These are phyloP conservation scores for Ramichloridium luteum DNA, from an alignment of 2,329 filamentous ascomycete genomes.

Conservation along the genomic window DNA sequence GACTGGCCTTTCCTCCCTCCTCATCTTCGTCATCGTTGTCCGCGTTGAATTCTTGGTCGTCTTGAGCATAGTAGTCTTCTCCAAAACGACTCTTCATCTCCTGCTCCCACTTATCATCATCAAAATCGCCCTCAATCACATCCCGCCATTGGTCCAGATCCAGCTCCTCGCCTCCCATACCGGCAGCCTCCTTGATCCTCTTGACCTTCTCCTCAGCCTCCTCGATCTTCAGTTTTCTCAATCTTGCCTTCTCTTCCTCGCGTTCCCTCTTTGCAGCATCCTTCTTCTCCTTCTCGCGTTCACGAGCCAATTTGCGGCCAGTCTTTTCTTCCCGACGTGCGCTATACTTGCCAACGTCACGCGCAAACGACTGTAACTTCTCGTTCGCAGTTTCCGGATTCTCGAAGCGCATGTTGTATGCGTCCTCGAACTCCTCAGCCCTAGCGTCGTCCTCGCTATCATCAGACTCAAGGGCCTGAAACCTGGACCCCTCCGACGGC, in stretches of 20 bases:
- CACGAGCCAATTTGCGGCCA: conserved; percentile 63
- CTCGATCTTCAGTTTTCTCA: conserved; percentile 80
- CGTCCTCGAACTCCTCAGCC: conserved; percentile 79
- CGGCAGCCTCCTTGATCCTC: conserved; percentile 81
- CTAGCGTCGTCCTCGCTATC: conserved; percentile 63
- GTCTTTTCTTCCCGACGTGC: conserved; percentile 82
- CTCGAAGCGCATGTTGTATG: conserved; percentile 94
- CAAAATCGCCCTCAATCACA: conserved; percentile 78
- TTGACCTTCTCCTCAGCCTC: conserved; percentile 77
- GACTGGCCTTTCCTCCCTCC: conserved; percentile 39
- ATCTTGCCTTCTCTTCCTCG: conserved; percentile 66
- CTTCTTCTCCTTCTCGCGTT: conserved; percentile 63
- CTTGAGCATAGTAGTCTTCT: conserved; percentile 74
- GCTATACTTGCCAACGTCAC: conserved; percentile 72
- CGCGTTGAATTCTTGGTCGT: conserved; percentile 34
- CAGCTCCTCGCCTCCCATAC: conserved; percentile 52
- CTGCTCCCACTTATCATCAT: conserved; percentile 77
- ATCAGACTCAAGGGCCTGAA: conserved; percentile 82
- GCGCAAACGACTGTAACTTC: conserved; percentile 73
- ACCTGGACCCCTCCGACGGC: conserved; percentile 51
- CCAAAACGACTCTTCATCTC: conserved; percentile 85
- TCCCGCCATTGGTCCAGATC: conserved; percentile 71
- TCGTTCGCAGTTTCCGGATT: conserved; percentile 82
- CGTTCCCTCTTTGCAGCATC: conserved; percentile 66
- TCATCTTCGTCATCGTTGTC: conserved; percentile 33